phyloP scores from a whole-genome alignment of 495 filamentous ascomycete species.

The Astrothelium macrocarpum region DNA sequence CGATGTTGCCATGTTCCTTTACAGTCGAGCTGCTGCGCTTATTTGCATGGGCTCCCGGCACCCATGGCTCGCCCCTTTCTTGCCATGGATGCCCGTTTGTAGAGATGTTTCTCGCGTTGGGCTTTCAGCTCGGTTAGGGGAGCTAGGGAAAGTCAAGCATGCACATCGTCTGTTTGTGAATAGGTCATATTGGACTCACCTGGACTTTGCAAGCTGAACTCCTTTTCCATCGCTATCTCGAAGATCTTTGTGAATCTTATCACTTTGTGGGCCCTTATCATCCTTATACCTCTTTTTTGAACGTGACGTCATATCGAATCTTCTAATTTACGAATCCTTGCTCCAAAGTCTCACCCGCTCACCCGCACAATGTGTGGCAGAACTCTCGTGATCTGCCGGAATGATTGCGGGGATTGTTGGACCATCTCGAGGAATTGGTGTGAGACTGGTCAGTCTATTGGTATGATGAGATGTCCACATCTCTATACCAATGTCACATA shows the following conservation, averaged over 20 bases:
- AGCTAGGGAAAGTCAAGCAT: not conserved
- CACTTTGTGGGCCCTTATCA: not conserved
- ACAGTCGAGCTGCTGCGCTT: not conserved
- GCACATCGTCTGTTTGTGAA: not conserved
- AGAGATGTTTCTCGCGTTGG: not conserved
- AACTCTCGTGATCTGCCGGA: not conserved
- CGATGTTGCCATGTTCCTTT: not conserved
- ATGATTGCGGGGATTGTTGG: conserved; percentile 1
- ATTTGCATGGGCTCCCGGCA: not conserved
- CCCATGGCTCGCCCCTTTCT: not conserved
- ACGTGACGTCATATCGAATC: not conserved
- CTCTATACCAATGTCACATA: conserved; percentile 9
- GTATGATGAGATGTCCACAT: conserved; percentile 2
- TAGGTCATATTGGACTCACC: not conserved
- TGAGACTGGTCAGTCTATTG: not conserved
- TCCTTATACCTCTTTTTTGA: not conserved
- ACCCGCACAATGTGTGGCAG: not conserved
- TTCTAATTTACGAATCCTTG: not conserved
- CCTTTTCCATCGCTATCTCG: not conserved
- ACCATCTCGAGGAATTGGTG: conserved; percentile 1
- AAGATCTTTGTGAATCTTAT: not conserved
- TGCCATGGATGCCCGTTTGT: not conserved
- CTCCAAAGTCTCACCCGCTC: not conserved
- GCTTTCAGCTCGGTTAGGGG: not conserved
- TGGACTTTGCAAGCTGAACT: not conserved